Base-by-base conservation (phyloP, 2,329 filamentous ascomycete genomes). In the Phaeomoniella chlamydospora region DNA sequence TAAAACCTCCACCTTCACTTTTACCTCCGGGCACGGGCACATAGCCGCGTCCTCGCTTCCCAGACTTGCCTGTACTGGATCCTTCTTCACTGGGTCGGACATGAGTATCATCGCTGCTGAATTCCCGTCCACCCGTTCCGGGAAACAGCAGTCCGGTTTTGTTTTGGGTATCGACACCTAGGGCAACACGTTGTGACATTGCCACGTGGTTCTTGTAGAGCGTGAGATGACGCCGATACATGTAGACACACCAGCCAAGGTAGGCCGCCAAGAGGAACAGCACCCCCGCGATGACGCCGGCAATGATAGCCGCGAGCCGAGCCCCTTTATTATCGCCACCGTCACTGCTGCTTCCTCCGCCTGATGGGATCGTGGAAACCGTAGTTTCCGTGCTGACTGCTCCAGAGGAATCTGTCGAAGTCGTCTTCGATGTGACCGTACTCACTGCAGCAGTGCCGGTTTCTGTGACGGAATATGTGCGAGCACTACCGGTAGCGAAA, bases 211-310 rank as follows among this genome's bases (percentile, higher is more conserved):
- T 63, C 55, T 78, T 77, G 63, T 84, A 86, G 6, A 80, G 69
- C 18, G 61, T 56, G 12, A 85, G 68, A 52, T 81, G 79, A 34
- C 76, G 75, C 17, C 78, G 68, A 61, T 85, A 85, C 5, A 86
- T 60, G 72, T 76, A 84, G 38, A 84, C 80, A 48, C 74, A 80
- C 62, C 84, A 84, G 39, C 78, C 80, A 16, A 84, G 73, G 56
- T 84, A 84, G 22, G 75, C 70, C 34, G 81, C 76, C 39, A 75
- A 67, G 37, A 80, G 46, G 33, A 72, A 72, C 3, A 80, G 64
- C 3, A 77, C 49, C n/a, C 75, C 78, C 0, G 80, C 80, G 18
- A 85, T 60, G 14, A 77, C 62, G 12, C 68, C 69, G 0, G 68
- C 69, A 9, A 71, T 58, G 35, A 74, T 74, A 37, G 70, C 69